Percentiles rank a stretch among this genome's conserved stretches.
Evolutionary conservation across 1,139 yeast species (phyloP).

Genomic region (Geotrichum australiense): DNA sequence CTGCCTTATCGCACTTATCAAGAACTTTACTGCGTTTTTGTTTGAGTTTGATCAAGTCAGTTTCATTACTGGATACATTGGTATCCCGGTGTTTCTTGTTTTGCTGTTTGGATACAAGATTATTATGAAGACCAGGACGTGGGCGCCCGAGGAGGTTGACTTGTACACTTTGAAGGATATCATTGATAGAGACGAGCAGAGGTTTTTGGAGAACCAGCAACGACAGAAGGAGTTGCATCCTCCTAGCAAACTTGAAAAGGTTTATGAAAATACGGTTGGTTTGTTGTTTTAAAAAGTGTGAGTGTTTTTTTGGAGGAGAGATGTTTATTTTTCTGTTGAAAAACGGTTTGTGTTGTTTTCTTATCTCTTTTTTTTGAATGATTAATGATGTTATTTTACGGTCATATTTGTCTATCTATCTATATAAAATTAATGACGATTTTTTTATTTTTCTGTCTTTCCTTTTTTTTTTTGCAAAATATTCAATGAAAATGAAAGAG

Average conservation of each 20-base stretch:
- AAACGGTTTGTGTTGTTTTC: neutral
- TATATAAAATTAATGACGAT: neutral
- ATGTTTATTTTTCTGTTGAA: neutral
- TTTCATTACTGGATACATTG: constrained; percentile 73
- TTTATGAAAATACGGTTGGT: constrained; percentile 16
- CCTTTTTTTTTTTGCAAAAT: neutral
- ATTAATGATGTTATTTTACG: neutral
- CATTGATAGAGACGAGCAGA: constrained; percentile 61
- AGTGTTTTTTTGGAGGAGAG: no score
- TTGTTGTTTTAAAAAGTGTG: constrained; percentile 10
- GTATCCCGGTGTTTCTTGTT: constrained; percentile 57
- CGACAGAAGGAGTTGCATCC: constrained; percentile 34
- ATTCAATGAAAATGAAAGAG: neutral
- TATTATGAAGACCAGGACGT: constrained; percentile 44
- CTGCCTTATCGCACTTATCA: constrained; percentile 52
- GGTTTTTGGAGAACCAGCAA: constrained; percentile 40
- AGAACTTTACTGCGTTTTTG: constrained; percentile 68
- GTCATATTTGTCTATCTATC: neutral
- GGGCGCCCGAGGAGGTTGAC: constrained; percentile 54
- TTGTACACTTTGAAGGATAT: constrained; percentile 56
- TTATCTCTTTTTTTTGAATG: neutral
- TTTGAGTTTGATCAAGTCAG: constrained; percentile 49
- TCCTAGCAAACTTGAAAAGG: constrained; percentile 4
- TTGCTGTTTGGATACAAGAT: constrained; percentile 55
- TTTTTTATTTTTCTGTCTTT: neutral